phyloP scores from a whole-genome alignment of 192 early-diverging fungal genomes.

The Irineochytrium annulatum region DNA sequence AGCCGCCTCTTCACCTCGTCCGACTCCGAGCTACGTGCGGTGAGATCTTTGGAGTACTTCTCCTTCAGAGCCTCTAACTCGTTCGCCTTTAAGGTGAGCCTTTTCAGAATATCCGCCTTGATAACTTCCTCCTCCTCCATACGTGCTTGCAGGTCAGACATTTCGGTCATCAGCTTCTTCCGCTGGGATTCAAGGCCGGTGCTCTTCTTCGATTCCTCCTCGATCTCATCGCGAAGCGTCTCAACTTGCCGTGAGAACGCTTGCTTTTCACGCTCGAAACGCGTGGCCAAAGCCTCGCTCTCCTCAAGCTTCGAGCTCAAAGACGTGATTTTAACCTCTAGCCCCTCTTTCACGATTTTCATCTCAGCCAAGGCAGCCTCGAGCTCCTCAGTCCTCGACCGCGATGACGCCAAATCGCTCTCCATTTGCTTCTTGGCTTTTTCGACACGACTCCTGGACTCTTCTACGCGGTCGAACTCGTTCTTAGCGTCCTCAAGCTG shows the following conservation, averaged over 20 bases:
- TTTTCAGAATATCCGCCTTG: constrained; percentile 46
- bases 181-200: constrained; percentile 35
- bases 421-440: constrained; percentile 41
- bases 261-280: constrained; percentile 54
- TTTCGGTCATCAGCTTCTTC: constrained; percentile 43
- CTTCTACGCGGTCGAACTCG: constrained; percentile 45
- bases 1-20: constrained; percentile 53
- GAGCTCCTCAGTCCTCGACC: constrained; percentile 40
- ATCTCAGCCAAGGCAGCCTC: constrained; percentile 61
- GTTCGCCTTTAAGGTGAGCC: constrained; percentile 49
- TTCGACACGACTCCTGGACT: constrained; percentile 33
- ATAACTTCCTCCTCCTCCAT: constrained; percentile 58
- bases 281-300: constrained; percentile 43
- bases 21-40: constrained; percentile 47
- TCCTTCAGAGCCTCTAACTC: constrained; percentile 67
- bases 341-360: constrained; percentile 53
- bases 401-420: constrained; percentile 29
- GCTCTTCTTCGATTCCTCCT: constrained; percentile 43
- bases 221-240: constrained; percentile 47
- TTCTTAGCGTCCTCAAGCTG: constrained; percentile 32
- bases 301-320: constrained; percentile 53
- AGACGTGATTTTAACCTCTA: constrained; percentile 63
- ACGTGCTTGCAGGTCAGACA: constrained; percentile 59
- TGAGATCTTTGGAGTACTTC: constrained; percentile 54
- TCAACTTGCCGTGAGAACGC: constrained; percentile 38